Percentiles rank a stretch among this genome's conserved stretches.
Evolutionary conservation across 2,329 filamentous ascomycete genomes (phyloP).

Genomic region (Phialophora expanda): DNA sequence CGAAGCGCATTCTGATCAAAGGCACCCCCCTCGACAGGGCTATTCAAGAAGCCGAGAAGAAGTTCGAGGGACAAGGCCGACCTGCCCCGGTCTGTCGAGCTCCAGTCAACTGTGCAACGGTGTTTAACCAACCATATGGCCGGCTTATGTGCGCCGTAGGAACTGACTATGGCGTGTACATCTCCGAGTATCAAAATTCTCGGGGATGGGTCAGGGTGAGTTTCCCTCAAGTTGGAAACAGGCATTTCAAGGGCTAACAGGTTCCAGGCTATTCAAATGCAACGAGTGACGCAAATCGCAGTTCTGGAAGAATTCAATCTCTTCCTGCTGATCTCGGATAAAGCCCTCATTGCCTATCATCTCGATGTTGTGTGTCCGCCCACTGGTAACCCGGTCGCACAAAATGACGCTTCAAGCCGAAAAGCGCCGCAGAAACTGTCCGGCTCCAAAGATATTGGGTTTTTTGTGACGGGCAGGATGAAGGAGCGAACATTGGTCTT

Average conservation of each 20-base stretch:
- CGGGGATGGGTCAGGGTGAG: slow-evolving; percentile 87
- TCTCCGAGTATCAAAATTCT: slow-evolving; percentile 85
- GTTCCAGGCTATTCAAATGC: slow-evolving; percentile 72
- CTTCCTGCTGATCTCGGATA: slow-evolving; percentile 89
- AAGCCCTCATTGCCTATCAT: slow-evolving; percentile 89
- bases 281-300: slow-evolving; percentile 85
- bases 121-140: slow-evolving; percentile 79
- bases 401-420: slow-evolving; percentile 73
- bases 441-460: slow-evolving; percentile 87
- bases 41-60: slow-evolving; percentile 83
- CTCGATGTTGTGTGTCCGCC: slow-evolving; percentile 77
- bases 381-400: slow-evolving; percentile 62
- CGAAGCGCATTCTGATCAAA: slow-evolving; percentile 73
- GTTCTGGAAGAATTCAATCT: slow-evolving; percentile 95
- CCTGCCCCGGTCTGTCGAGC: slow-evolving; percentile 81
- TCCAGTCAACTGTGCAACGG: slow-evolving; percentile 88
- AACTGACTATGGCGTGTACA: slow-evolving; percentile 91
- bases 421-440: slow-evolving; percentile 90
- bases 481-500: slow-evolving; percentile 94
- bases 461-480: slow-evolving; percentile 95
- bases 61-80: slow-evolving; percentile 67
- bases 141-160: slow-evolving; percentile 91
- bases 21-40: slow-evolving; percentile 91
- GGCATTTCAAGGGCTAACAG: slow-evolving; percentile 42
- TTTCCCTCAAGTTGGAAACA: slow-evolving; percentile 25